phyloP scores from a whole-genome alignment of 1,284 basidiomycete species.

The Tilletia setariae region DNA sequence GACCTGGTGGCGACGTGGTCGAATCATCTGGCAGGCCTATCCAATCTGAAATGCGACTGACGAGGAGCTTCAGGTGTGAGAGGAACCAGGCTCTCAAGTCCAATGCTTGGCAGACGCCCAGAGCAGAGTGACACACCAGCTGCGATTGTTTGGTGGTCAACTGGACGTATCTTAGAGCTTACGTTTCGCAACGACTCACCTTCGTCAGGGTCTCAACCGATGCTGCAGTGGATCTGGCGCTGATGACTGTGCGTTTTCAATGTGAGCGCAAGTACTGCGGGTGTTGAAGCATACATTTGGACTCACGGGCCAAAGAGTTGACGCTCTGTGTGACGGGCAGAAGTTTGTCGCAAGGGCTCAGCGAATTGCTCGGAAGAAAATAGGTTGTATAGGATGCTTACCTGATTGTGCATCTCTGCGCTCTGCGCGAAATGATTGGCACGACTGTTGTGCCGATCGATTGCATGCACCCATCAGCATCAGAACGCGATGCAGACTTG shows the following conservation, averaged over 20 bases:
- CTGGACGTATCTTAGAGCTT: background rate
- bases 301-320: slow-evolving; percentile 13
- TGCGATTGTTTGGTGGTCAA: background rate
- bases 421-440: slow-evolving; percentile 17
- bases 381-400: background rate
- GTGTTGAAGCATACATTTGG: too few relatives aligned
- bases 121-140: background rate
- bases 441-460: background rate
- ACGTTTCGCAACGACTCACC: background rate
- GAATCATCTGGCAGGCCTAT: background rate
- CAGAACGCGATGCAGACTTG: too few relatives aligned
- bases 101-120: slow-evolving; percentile 14
- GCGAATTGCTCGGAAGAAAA: background rate
- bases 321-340: background rate
- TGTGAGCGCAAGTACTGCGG: too few relatives aligned
- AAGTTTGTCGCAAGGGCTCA: too few relatives aligned
- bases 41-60: background rate
- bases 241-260: slow-evolving; percentile 13
- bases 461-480: background rate
- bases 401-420: slow-evolving; percentile 18
- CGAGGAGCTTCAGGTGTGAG: background rate
- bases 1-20: background rate
- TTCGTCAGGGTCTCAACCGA: slow-evolving; percentile 17
- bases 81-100: slow-evolving; percentile 10
- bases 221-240: slow-evolving; percentile 13